Evolutionary conservation across 208 protist species (phyloP).

Genomic region (Leishmania tropica): DNA sequence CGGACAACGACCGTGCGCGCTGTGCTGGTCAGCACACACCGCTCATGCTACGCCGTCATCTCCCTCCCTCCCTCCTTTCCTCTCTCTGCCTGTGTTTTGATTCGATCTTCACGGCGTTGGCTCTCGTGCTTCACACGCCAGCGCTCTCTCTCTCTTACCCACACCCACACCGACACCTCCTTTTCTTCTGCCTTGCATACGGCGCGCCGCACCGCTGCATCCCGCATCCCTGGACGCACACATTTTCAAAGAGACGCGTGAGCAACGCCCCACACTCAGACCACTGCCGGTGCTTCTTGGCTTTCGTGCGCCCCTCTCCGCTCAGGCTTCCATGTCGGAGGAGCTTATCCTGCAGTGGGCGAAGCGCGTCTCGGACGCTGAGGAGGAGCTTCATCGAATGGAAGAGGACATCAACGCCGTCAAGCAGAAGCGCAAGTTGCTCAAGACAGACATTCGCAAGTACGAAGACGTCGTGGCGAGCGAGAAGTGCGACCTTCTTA

Average conservation of each 20-base stretch:
- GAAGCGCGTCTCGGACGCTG: constrained; percentile 73
- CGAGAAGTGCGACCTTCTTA: constrained; percentile 71
- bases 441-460: constrained; percentile 54
- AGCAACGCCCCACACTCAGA: no score
- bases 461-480: constrained; percentile 51
- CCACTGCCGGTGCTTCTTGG: neutral
- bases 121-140: neutral
- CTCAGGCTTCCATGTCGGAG: constrained; percentile 28
- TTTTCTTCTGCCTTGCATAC: no score
- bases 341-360: constrained; percentile 62
- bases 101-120: neutral
- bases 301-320: neutral
- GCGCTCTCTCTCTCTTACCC: neutral
- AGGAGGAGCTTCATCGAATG: constrained; percentile 62
- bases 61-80: neutral
- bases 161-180: neutral
- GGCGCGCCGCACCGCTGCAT: neutral
- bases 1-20: neutral
- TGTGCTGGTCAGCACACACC: neutral
- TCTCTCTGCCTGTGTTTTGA: neutral
- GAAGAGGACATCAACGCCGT: constrained; percentile 73
- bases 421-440: constrained; percentile 37
- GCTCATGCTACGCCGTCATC: neutral
- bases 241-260: neutral
- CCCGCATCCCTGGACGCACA: neutral